Evolutionary conservation across 2,329 filamentous ascomycete genomes (phyloP), one percentile per base, ranked within the genome.

Genomic region (Albifimbria verrucaria): DNA sequence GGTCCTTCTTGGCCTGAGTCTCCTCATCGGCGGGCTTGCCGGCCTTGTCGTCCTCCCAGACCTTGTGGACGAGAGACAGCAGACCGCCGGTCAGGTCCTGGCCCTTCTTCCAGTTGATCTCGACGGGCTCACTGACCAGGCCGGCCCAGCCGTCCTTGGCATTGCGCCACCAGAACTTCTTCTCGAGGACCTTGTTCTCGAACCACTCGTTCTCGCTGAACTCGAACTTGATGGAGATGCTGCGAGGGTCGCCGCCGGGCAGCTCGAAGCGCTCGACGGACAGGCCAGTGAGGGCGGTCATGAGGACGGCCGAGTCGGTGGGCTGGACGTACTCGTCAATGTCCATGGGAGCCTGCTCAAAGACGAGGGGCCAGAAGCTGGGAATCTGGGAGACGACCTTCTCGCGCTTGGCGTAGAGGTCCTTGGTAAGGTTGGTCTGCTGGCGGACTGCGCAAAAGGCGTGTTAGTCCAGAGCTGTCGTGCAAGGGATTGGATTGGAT

Each of bases 351-450:
- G 89, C 86, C 74, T 92, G 88, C 77, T 96, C 90, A 69, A 97
- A 81, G 53, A 97, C 92, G 54, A 95, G 83, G n/a, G 90, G 80
- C 94, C 94, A 97, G 83, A 97, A 99, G 76, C 90, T 85, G 62
- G 85, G 83, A 66, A 97, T 92, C 66, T 86, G 79, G 58, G 81
- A 72, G 59, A 94, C 77, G 58, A 91, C 73, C 62, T 83, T 80
- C 59, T 83, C 78, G 68, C 93, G 90, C 74, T 89, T 89, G 63
- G 82, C 79, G 77, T 91, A 96, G 56, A 96, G 81, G 44, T 87
- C 80, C 56, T 79, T 77, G 64, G 83, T 82, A 62, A 92, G 78
- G 59, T 80, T 74, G 62, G 87, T 81, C 70, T 92, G 87, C 65
- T 88, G 80, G 65, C 89, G 87, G 65, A 92, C 89, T 92, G 66